Base-by-base conservation (phyloP, 139 green algal genomes). In the Bryopsis sp. region DNA sequence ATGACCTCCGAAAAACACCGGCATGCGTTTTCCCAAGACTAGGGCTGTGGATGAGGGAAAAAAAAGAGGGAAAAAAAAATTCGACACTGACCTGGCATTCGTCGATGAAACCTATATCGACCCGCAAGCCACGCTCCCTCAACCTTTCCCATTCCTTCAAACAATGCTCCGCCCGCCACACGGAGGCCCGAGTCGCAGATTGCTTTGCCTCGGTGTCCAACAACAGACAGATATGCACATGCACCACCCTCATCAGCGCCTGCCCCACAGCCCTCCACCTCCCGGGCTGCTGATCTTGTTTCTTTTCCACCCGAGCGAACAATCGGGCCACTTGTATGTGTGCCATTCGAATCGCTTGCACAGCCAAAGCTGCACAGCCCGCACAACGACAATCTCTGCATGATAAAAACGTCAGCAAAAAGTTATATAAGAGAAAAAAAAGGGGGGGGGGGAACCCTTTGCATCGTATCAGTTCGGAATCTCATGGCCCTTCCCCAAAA, bases 81-180 rank as follows among this genome's bases (percentile, higher is more conserved):
- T n/a, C n/a, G n/a, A 15, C 28, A 64, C 57, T 24, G 19, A 71
- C 36, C 36, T 64, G 28, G 6, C n/a, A 24, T n/a, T 38, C 47
- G 34, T 68, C 64, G 5, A 36, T 29, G 8, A 28, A 26, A 47
- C 6, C 6, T 32, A 59, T 26, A 26, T 46, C 69, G 0, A 15
- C 54, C 0, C 47, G 61, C 67, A 80, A 57, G 2, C 85, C 85
- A 47, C 68, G 47, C 15, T 54, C 29, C 34, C 58, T 68, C 70
- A 93, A 64, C 58, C 68, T 62, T 43, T 81, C 69, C 86, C 86
- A 93, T 62, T 93, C 86, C 68, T 82, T 73, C 50, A 87, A 50
- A 38, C 84, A 91, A 50, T 87, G 77, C 72, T 88, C 72, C 47
- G 82, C 81, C 3, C 81, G 78, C 75, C 75, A 82, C 39, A 91